Evolutionary conservation across 179 eudicot species (phyloP).

Genomic region (Vitellaria paradoxa): DNA sequence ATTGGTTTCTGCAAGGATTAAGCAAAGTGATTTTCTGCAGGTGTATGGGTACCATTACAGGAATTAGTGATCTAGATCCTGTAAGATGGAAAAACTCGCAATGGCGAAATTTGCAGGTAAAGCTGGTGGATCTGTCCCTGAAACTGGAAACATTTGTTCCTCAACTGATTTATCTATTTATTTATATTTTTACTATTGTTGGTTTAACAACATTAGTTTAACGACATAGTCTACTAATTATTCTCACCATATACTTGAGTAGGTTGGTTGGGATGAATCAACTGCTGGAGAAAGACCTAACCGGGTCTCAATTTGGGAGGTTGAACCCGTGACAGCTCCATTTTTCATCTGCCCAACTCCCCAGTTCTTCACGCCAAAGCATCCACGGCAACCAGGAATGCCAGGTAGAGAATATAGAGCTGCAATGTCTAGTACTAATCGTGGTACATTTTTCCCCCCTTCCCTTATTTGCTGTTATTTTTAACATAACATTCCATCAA

Average conservation of each 20-base stretch:
- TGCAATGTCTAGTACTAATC: not conserved
- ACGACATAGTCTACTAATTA: not conserved
- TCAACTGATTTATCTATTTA: not conserved
- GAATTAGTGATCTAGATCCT: slow-evolving; percentile 87
- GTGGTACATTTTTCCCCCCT: not conserved
- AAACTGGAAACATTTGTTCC: not conserved
- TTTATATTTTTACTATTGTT: not conserved
- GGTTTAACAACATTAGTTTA: not conserved
- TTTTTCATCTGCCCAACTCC: slow-evolving; percentile 95
- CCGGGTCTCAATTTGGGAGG: slow-evolving; percentile 94
- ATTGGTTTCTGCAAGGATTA: not conserved
- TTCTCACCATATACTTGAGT: slow-evolving; percentile 5
- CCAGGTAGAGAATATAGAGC: slow-evolving; percentile 43
- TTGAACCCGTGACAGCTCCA: slow-evolving; percentile 96
- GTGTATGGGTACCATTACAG: slow-evolving; percentile 97
- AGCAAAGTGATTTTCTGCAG: slow-evolving; percentile 32
- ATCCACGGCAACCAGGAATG: slow-evolving; percentile 92
- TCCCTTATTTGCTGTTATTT: not conserved
- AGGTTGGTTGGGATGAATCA: slow-evolving; percentile 99
- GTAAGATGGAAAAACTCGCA: slow-evolving; percentile 94
- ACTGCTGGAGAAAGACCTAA: slow-evolving; percentile 88
- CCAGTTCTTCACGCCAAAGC: slow-evolving; percentile 76
- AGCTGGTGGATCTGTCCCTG: slow-evolving; percentile 2
- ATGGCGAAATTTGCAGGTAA: slow-evolving; percentile 98
- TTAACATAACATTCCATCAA: not conserved